These are phyloP conservation scores for Aspergillus sp. DNA, from an alignment of 2,329 filamentous ascomycete genomes.

Conservation along the genomic window DNA sequence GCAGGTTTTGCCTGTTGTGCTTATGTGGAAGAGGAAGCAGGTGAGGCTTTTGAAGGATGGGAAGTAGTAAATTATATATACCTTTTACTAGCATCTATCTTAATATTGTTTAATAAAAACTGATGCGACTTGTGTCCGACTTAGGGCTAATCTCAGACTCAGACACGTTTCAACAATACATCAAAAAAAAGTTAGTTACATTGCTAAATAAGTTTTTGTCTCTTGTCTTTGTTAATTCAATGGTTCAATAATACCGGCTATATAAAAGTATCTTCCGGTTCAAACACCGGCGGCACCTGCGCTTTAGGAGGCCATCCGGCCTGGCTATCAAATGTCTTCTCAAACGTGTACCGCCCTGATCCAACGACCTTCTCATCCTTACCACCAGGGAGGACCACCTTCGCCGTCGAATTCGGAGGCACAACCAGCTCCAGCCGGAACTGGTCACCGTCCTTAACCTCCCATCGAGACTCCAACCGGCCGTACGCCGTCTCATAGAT, in stretches of 20 bases:
- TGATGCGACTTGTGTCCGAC: too few species aligned
- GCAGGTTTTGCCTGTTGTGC: constrained; percentile 11
- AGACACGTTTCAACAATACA: too few species aligned
- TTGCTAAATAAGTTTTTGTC: too few species aligned
- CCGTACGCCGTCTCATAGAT: constrained; percentile 34
- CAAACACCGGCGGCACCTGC: constrained; percentile 1
- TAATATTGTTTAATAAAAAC: too few species aligned
- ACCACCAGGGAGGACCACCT: constrained; percentile 18
- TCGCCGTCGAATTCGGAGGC: constrained; percentile 22
- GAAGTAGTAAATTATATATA: neutral
- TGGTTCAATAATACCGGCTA: neutral
- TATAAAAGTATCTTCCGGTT: neutral
- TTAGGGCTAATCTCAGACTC: too few species aligned
- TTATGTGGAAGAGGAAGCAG: constrained; percentile 21
- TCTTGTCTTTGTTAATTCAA: too few species aligned
- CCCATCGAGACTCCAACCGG: constrained; percentile 23
- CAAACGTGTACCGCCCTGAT: constrained; percentile 19
- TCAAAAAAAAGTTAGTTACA: too few species aligned
- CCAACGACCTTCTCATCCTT: constrained; percentile 12
- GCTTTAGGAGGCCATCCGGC: constrained; percentile 3
- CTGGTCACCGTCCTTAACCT: constrained; percentile 1
- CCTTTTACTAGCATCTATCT: too few species aligned
- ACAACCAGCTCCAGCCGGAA: constrained; percentile 19
- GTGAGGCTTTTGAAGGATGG: constrained; percentile 13
- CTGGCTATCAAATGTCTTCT: neutral